Evolutionary conservation across 2,329 filamentous ascomycete genomes (phyloP).

Genomic region (Colletotrichum ledebouriae): DNA sequence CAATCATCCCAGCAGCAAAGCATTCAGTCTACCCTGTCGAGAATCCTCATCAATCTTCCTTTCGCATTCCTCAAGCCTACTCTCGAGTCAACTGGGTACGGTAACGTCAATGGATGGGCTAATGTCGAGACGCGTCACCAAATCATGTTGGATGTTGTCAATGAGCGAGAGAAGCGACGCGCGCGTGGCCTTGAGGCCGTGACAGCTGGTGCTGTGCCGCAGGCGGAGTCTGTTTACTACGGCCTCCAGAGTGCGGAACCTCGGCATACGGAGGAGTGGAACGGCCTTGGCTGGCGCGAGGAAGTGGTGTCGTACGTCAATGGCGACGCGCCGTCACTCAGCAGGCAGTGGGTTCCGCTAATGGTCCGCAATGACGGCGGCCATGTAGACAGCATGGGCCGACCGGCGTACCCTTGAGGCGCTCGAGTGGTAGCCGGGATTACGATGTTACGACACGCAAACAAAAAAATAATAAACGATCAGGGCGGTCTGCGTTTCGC

Average conservation of each 20-base stretch:
- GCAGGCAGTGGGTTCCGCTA: slow-evolving; percentile 61
- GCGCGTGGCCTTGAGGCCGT: slow-evolving; percentile 60
- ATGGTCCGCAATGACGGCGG: slow-evolving; percentile 10
- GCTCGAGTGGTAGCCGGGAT: slow-evolving; percentile 10
- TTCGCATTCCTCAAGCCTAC: slow-evolving; percentile 75
- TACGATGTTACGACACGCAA: slow-evolving; percentile 42
- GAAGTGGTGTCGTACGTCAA: slow-evolving; percentile 54
- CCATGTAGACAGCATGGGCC: slow-evolving; percentile 12
- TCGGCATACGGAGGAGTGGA: slow-evolving; percentile 59
- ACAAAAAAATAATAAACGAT: slow-evolving; percentile 29
- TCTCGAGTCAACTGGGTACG: slow-evolving; percentile 71
- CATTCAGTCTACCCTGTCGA: slow-evolving; percentile 69
- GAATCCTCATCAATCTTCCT: slow-evolving; percentile 77
- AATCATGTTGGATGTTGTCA: slow-evolving; percentile 63
- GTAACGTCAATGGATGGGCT: slow-evolving; percentile 64
- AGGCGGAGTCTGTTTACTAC: slow-evolving; percentile 52
- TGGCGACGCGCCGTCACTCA: slow-evolving; percentile 57
- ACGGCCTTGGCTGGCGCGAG: slow-evolving; percentile 65
- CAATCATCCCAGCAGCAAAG: slow-evolving; percentile 27
- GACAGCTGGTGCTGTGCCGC: slow-evolving; percentile 52
- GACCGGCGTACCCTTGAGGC: slow-evolving; percentile 42
- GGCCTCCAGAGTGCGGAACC: slow-evolving; percentile 56
- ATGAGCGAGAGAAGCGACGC: slow-evolving; percentile 70
- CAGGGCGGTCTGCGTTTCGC: slow-evolving; percentile 26
- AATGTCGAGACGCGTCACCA: slow-evolving; percentile 61